A percentile compares a stretch with the other conserved stretches of the same genome.
phyloP scores from a whole-genome alignment of 305 asterid genomes.

The Rubia tinctorum region DNA sequence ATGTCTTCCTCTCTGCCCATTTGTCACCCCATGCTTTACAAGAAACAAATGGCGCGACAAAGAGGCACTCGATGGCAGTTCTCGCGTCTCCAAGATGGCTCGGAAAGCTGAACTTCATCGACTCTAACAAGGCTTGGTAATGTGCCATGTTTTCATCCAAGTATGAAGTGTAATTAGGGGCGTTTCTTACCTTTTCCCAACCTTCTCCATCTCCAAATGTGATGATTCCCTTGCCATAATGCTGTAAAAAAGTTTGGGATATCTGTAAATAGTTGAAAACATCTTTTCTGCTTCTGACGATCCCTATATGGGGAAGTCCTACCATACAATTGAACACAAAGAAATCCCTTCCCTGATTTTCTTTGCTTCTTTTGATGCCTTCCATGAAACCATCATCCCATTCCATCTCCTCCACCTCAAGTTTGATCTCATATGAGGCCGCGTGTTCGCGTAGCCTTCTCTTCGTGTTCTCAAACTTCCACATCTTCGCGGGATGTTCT shows the following conservation, averaged over 20 bases:
- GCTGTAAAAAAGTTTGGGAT: constrained; percentile 13
- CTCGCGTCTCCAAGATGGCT: constrained; percentile 58
- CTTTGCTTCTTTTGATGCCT: not conserved
- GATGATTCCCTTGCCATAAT: constrained; percentile 4
- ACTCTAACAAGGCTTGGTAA: constrained; percentile 23
- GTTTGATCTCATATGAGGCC: constrained; percentile 28
- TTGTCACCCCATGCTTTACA: constrained; percentile 45
- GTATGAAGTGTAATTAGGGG: constrained; percentile 8
- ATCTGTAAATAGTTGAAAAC: constrained; percentile 21
- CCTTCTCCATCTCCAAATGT: constrained; percentile 22
- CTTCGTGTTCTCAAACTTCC: constrained; percentile 52
- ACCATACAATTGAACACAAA: constrained; percentile 32
- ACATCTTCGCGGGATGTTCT: not conserved
- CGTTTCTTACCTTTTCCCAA: constrained; percentile 17
- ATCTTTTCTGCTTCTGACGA: constrained; percentile 24
- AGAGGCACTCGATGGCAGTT: constrained; percentile 55
- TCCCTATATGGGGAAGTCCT: constrained; percentile 42
- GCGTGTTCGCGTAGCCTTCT: constrained; percentile 50
- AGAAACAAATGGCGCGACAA: constrained; percentile 53
- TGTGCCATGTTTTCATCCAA: constrained; percentile 25
- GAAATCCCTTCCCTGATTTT: constrained; percentile 13
- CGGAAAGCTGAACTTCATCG: constrained; percentile 37
- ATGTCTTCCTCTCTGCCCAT: constrained; percentile 37
- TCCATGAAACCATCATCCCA: constrained; percentile 21
- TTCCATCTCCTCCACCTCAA: constrained; percentile 30